Evolutionary conservation across 164 flowering plant species (phyloP).

Genomic region (Vitis amurensis): DNA sequence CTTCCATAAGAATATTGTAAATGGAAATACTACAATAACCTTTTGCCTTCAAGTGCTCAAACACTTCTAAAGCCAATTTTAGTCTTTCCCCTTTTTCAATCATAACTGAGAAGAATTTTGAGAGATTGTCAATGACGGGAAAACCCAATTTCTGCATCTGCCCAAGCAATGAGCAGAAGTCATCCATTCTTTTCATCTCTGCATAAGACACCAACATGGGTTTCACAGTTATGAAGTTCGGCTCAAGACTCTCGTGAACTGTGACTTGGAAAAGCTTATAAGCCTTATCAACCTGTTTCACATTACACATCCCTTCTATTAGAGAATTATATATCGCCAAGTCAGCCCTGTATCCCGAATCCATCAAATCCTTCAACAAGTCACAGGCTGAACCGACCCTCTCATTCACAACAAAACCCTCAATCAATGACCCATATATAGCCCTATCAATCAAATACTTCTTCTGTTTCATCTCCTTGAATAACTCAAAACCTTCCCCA

Average conservation of each 20-base stretch:
- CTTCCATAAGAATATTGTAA: constrained; percentile 69
- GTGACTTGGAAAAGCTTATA: constrained; percentile 63
- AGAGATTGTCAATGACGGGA: constrained; percentile 49
- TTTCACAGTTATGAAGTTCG: constrained; percentile 62
- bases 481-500: constrained; percentile 59
- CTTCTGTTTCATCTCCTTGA: constrained; percentile 73
- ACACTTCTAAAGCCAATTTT: constrained; percentile 50
- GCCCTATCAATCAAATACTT: constrained; percentile 76
- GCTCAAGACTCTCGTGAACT: constrained; percentile 67
- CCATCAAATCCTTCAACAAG: constrained; percentile 74
- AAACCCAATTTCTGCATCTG: constrained; percentile 60
- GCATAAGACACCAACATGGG: constrained; percentile 73
- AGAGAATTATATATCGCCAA: constrained; percentile 73
- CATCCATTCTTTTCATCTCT: constrained; percentile 50
- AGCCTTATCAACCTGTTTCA: constrained; percentile 64
- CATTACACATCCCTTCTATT: constrained; percentile 73
- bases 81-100: constrained; percentile 42
- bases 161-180: constrained; percentile 54
- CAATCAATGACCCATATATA: constrained; percentile 66
- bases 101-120: constrained; percentile 58
- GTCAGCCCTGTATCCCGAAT: constrained; percentile 86
- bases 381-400: constrained; percentile 70
- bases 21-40: constrained; percentile 57
- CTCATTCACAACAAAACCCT: constrained; percentile 69
- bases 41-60: constrained; percentile 53